phyloP scores from a whole-genome alignment of 1,139 yeast species.

The Candida mesenterica region DNA sequence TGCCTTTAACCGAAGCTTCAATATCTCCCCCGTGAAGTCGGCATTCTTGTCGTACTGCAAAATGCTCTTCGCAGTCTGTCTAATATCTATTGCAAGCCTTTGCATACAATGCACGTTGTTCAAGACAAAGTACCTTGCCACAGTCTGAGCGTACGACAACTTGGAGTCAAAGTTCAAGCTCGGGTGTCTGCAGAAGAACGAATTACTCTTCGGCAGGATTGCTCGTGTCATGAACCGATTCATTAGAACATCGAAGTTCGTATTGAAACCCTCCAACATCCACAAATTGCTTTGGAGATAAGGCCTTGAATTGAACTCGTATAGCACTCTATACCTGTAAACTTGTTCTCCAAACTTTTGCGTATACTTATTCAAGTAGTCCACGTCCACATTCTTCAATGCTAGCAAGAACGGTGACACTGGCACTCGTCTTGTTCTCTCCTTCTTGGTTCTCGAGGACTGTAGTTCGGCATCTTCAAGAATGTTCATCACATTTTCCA shows the following conservation, averaged over 20 bases:
- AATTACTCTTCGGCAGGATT: constrained; percentile 10
- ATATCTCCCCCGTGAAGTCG: constrained; percentile 1
- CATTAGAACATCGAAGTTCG: constrained; percentile 7
- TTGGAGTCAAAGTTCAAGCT: constrained; percentile 11
- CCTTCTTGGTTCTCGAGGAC: neutral
- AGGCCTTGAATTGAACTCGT: constrained; percentile 16
- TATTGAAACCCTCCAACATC: constrained; percentile 11
- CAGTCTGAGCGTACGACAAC: constrained; percentile 14
- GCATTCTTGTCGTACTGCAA: constrained; percentile 6
- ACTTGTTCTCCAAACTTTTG: constrained; percentile 15
- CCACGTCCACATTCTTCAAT: constrained; percentile 10
- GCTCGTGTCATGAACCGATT: constrained; percentile 9
- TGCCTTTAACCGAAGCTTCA: neutral
- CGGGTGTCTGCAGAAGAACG: constrained; percentile 13
- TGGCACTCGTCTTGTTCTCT: neutral
- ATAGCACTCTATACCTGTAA: constrained; percentile 12
- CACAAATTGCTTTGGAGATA: constrained; percentile 13
- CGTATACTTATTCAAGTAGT: constrained; percentile 14
- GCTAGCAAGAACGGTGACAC: constrained; percentile 14
- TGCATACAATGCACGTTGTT: constrained; percentile 15
- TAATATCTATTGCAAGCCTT: constrained; percentile 14
- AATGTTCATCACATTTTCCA: constrained; percentile 17
- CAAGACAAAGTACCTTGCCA: constrained; percentile 15
- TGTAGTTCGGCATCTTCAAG: constrained; percentile 15
- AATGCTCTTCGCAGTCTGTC: constrained; percentile 10